Conservation (phyloP, 495 filamentous ascomycete genomes). For the Trichoderma erinaceum region DNA sequence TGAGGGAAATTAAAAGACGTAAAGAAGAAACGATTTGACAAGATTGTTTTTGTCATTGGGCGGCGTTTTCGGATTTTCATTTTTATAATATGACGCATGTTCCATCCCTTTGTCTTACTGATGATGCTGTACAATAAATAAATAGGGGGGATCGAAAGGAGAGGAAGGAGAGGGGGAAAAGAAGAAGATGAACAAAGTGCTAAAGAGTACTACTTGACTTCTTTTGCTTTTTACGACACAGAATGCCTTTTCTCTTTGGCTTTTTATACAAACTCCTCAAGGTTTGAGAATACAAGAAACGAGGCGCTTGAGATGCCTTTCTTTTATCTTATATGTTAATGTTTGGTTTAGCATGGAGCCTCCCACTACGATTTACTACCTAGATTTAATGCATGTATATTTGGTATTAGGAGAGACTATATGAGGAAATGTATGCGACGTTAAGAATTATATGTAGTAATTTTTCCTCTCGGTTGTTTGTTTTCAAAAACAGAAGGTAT, state of each 20-base stretch:
- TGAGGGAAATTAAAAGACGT: neutral
- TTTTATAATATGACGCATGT: neutral
- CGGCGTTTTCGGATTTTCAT: neutral
- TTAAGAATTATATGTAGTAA: no score
- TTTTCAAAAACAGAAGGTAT: no score
- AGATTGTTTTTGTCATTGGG: slow-evolving; percentile 2
- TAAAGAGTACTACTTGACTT: neutral
- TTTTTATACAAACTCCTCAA: neutral
- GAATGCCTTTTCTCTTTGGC: neutral
- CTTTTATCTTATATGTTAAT: neutral
- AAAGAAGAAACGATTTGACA: slow-evolving; percentile 12
- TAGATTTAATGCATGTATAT: no score
- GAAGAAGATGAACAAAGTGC: neutral
- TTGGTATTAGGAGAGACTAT: no score
- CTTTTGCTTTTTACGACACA: neutral
- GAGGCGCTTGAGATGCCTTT: neutral
- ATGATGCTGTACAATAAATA: slow-evolving; percentile 9
- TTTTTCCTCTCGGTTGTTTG: no score
- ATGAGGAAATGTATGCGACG: no score
- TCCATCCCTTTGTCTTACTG: neutral
- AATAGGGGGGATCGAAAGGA: neutral
- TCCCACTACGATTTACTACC: no score
- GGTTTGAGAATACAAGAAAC: neutral
- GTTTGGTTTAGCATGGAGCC: no score
- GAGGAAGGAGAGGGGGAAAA: neutral